These are phyloP conservation scores for Paxillus involutus DNA, from an alignment of 768 basidiomycete species.

Conservation along the genomic window DNA sequence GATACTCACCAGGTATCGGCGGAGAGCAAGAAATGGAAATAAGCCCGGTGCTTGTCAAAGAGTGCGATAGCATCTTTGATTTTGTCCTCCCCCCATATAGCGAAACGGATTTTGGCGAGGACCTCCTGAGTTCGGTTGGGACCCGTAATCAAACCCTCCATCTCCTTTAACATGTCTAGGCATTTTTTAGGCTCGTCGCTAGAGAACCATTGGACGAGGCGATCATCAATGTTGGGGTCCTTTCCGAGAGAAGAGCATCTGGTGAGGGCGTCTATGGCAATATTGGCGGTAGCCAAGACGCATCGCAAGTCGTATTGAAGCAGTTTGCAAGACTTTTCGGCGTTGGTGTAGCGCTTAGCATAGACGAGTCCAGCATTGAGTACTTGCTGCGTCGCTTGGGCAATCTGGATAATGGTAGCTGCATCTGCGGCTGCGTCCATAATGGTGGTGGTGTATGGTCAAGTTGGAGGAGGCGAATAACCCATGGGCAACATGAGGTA, in stretches of 20 bases:
- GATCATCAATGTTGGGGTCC: background rate
- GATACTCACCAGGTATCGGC: conserved; percentile 11
- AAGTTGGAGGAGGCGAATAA: too few relatives aligned
- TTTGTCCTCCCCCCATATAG: background rate
- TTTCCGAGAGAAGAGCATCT: background rate
- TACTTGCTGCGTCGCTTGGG: too few relatives aligned
- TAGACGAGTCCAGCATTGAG: too few relatives aligned
- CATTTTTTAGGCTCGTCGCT: conserved; percentile 3
- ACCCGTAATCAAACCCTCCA: background rate
- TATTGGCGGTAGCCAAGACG: too few relatives aligned
- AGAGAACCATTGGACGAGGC: conserved; percentile 8
- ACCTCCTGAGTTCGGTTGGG: background rate
- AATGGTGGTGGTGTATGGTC: too few relatives aligned
- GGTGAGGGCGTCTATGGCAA: too few relatives aligned
- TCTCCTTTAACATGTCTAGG: conserved; percentile 5
- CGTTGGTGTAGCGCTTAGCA: too few relatives aligned
- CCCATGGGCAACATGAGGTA: too few relatives aligned
- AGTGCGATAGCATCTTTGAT: conserved; percentile 2
- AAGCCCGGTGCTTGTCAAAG: background rate
- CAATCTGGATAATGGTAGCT: too few relatives aligned
- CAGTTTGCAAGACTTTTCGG: too few relatives aligned
- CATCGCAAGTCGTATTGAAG: too few relatives aligned
- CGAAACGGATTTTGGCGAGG: background rate
- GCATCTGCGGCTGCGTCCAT: too few relatives aligned
- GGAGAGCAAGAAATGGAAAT: conserved; percentile 14